Base-by-base conservation (phyloP, 1,284 basidiomycete species). In the Ustilago hordei region DNA sequence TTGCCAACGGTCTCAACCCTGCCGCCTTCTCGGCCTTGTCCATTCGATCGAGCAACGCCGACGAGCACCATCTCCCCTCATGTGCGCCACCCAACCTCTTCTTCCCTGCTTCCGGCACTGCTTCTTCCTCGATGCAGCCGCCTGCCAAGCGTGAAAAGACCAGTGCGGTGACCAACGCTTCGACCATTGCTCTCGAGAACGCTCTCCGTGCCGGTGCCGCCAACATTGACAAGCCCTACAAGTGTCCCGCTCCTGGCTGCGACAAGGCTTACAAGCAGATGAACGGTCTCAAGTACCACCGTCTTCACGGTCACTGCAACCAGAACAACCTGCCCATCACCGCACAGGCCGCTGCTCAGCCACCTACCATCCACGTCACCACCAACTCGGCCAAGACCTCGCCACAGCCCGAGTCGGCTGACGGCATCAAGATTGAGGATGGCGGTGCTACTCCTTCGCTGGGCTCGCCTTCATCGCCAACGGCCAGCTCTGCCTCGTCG, bases 261-360 rank as follows among this genome's bases (percentile, higher is more conserved):
- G 95, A 95, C 89, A 99, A 99, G 90, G 92, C 91, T 53, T 99
- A 99, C 90, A 98, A 98, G 89, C 96, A 98, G 88, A 95, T 94
- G 70, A 94, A 94, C 84, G 93, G 93, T 1, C 89, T 99, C 82
- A 98, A 99, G 89, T 98, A 98, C 87, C 96, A 99, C 88, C 92
- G 95, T 87, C 92, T 94, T 19, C 93, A 95, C 85, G 93, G 96
- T 4, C 93, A 93, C 79, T 98, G 95, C 88, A 86, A 86, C 65
- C 84, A 84, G 64, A 86, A 81, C 70, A 79, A 74, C 55, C 66
- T 81, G 15, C 77, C 77, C 35, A 72, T 75, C 55, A 64, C 66
- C 17, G 60, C 76, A 1, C 76, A 75, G 62, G 66, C 72, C 2
- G 75, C 75, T 55, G 69, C 69, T 41, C 75, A 77, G 57, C 67